Conservation (phyloP, 2,329 filamentous ascomycete species). For the Scytalidium lignicola region DNA sequence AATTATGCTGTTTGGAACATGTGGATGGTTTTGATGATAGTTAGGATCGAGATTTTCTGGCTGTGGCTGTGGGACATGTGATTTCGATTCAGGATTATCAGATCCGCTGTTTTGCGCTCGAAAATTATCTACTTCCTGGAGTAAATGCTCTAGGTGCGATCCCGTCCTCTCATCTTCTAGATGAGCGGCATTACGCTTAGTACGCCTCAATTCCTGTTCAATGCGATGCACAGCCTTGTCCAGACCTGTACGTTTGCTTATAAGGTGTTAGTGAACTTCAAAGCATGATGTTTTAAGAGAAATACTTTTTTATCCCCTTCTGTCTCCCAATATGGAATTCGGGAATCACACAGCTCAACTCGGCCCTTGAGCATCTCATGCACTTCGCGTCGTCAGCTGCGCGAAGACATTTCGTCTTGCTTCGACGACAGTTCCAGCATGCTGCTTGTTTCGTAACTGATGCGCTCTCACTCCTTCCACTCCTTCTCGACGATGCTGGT, state of each 20-base stretch:
- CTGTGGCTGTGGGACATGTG: conserved; percentile 2
- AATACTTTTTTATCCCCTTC: conserved; percentile 72
- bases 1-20: background rate
- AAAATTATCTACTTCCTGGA: background rate
- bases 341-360: conserved; percentile 61
- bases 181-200: conserved; percentile 33
- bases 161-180: conserved; percentile 37
- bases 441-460: conserved; percentile 38
- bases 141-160: background rate
- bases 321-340: conserved; percentile 69
- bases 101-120: conserved; percentile 15
- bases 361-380: conserved; percentile 54
- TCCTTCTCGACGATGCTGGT: background rate
- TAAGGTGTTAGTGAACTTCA: conserved; percentile 5
- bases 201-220: conserved; percentile 61
- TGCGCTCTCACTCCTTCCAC: background rate
- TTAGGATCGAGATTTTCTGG: background rate
- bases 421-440: conserved; percentile 59
- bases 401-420: conserved; percentile 64
- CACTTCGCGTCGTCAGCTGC: conserved; percentile 47
- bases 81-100: conserved; percentile 15
- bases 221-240: conserved; percentile 72
- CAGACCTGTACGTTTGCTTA: conserved; percentile 66
- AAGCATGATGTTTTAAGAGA: background rate
- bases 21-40: conserved; percentile 1